Base-by-base conservation (phyloP, 768 basidiomycete species). In the Hysterangium stoloniferum region DNA sequence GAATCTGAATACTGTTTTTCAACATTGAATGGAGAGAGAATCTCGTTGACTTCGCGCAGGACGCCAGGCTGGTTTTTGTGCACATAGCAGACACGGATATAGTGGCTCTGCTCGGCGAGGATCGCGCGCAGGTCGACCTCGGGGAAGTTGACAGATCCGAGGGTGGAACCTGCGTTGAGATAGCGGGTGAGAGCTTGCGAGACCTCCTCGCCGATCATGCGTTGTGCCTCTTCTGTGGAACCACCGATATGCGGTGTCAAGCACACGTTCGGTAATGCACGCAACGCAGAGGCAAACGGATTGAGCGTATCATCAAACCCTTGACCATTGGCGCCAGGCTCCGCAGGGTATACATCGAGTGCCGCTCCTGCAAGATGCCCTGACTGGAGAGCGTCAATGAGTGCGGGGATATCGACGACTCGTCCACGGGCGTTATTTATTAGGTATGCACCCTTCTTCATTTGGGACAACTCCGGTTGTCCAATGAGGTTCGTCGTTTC, bases 1-100 rank as follows among this genome's bases (percentile, higher is more conserved):
- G 90, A 92, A 63, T 99, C 96, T n/a, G 95, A 93, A 68, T 85
- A 97, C 69, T 98, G 96, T 73, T 98, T 98, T 70, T 95, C 93
- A 64, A 99, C 94, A 68, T 99, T 98, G 77, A 94, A 92, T 33
- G 90, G 84, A 43, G 87, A 86, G 35, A 99, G 71, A 27, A 87
- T 85, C 58, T 94, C 87, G 76, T 99, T 99, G 74, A 99, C 88
- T 62, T 83, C 80, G 61, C 81, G 84, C 62, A 99, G 83, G 42
- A 97, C 96, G 74, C 92, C 93, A 45, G 92, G 92, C 66, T 86
- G 80, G 71, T 99, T 99, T 67, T 75, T 82, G 77, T 99, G 96
- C 43, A 96, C 86, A 66, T 97, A 82, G 70, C 96, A 98, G 29
- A 99, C 74, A 55, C 96, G 86, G 57, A 97, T 79, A 61, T 86